These are phyloP conservation scores for Pythium periplocum DNA, from an alignment of 352 stramenopile species.

Conservation along the genomic window DNA sequence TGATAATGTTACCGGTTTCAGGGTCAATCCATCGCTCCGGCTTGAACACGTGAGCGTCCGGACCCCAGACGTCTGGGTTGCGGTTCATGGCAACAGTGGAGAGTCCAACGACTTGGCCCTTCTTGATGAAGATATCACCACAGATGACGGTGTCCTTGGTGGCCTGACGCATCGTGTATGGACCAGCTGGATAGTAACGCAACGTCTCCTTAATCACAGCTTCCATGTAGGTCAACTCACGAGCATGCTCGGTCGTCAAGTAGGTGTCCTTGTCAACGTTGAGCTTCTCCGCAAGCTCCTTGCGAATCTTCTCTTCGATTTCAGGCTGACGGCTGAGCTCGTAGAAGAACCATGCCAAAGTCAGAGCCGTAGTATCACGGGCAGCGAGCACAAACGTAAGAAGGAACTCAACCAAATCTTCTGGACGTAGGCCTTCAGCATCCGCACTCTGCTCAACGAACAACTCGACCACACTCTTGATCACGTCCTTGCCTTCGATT, in stretches of 20 bases:
- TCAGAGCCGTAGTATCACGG: conserved; percentile 62
- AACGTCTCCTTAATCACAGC: conserved; percentile 49
- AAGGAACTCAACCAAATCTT: conserved; percentile 54
- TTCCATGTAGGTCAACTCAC: conserved; percentile 42
- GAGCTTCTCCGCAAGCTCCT: conserved; percentile 26
- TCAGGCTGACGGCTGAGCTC: conserved; percentile 55
- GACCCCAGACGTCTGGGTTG: conserved; percentile 24
- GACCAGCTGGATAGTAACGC: conserved; percentile 48
- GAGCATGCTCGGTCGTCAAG: conserved; percentile 36
- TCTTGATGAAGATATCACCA: conserved; percentile 12
- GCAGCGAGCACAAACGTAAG: conserved; percentile 66
- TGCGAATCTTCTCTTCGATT: conserved; percentile 30
- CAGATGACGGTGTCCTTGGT: conserved; percentile 46
- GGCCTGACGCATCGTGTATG: conserved; percentile 48
- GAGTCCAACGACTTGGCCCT: conserved; percentile 20
- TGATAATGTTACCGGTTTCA: not conserved
- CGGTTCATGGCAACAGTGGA: conserved; percentile 27
- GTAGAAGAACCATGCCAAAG: conserved; percentile 64
- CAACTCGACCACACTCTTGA: conserved; percentile 9
- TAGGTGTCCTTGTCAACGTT: conserved; percentile 12
- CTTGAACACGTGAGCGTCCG: conserved; percentile 39
- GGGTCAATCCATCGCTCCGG: conserved; percentile 39
- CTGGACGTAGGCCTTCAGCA: conserved; percentile 14
- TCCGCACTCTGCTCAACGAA: conserved; percentile 7
- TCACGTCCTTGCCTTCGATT: conserved; percentile 24